Evolutionary conservation across 176 grass and related monocot genomes (phyloP), one percentile per base, ranked within the genome.

Genomic region (Zea luxurians): DNA sequence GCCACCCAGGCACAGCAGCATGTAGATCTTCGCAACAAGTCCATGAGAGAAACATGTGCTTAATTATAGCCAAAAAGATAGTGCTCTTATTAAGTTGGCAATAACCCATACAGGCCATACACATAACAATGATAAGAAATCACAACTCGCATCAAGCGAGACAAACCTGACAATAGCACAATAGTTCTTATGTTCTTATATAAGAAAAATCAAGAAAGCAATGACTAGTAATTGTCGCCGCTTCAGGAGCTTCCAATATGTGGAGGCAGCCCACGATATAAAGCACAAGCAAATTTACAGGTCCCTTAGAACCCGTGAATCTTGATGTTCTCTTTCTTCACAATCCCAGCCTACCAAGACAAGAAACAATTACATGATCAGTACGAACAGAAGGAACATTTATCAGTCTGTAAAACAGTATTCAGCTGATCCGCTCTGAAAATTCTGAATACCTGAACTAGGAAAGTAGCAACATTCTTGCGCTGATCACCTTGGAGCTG

Each of bases 401-500:
- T n/a, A n/a, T n/a, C n/a, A n/a, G n/a, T 60, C 27, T 20, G 2
- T 4, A 35, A 7, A 62, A 0, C 10, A 34, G 58, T 4, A 5
- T 34, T 61, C 20, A 27, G 2, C 0, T 15, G 7, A n/a, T n/a
- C n/a, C n/a, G n/a, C n/a, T n/a, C n/a, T 8, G 55, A 41, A 16
- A 8, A 50, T 21, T 34, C 3, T 2, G 6, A 67, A 37, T 89
- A 92, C 90, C 80, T 92, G 86, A 64, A 89, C 90, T 80, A 92
- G 77, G 77, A 92, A 92, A 70, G 80, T 89, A 61, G 90, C 87
- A 9, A 89, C 90, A 81, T 92, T 92, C 83, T 92, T 92, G 5
- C 90, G 86, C 77, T 92, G 90, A 89, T 92, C 90, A 13, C 90
- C 90, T 78, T 92, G 90, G 55, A 92, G 86, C 74, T 92, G 90